Evolutionary conservation across 495 filamentous ascomycete genomes (phyloP).

Genomic region (Penicillium longicatenatum): DNA sequence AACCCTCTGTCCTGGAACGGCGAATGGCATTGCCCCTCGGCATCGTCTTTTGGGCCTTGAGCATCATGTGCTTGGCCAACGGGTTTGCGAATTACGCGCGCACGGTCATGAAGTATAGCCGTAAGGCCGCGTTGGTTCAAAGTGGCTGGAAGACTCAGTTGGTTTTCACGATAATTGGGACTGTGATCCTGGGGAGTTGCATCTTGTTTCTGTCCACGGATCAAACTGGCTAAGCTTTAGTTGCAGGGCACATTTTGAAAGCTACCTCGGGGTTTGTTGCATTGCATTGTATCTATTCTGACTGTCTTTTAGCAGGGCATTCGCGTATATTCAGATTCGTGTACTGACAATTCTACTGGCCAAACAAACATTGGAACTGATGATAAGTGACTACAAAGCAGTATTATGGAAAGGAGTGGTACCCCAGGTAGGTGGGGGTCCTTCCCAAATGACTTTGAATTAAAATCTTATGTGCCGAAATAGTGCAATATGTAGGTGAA

Average conservation of each 20-base stretch:
- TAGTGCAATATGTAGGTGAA: not conserved
- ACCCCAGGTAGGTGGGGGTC: too few species aligned
- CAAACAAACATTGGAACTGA: not conserved
- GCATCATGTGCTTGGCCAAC: slow-evolving; percentile 69
- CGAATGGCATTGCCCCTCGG: slow-evolving; percentile 82
- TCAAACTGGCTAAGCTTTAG: not conserved
- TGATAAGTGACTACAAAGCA: not conserved
- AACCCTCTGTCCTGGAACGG: slow-evolving; percentile 69
- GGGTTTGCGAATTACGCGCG: slow-evolving; percentile 87
- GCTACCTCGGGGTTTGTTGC: not conserved
- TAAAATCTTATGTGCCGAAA: slow-evolving; percentile 4
- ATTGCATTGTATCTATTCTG: slow-evolving; percentile 12
- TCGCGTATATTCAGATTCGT: not conserved
- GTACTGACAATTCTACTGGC: not conserved
- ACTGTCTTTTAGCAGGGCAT: not conserved
- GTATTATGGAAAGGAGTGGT: too few species aligned
- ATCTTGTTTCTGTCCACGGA: slow-evolving; percentile 64
- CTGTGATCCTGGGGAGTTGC: slow-evolving; percentile 79
- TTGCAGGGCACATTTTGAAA: not conserved
- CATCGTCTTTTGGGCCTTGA: slow-evolving; percentile 82
- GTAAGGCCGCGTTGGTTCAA: slow-evolving; percentile 81
- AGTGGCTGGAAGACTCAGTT: slow-evolving; percentile 90
- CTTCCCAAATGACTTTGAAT: not conserved
- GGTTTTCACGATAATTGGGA: slow-evolving; percentile 73
- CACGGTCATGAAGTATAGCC: slow-evolving; percentile 82